A percentile compares a stretch with the other conserved stretches of the same genome.
Conservation (phyloP, 148 eudicot species). For the Bassia scoparia region DNA sequence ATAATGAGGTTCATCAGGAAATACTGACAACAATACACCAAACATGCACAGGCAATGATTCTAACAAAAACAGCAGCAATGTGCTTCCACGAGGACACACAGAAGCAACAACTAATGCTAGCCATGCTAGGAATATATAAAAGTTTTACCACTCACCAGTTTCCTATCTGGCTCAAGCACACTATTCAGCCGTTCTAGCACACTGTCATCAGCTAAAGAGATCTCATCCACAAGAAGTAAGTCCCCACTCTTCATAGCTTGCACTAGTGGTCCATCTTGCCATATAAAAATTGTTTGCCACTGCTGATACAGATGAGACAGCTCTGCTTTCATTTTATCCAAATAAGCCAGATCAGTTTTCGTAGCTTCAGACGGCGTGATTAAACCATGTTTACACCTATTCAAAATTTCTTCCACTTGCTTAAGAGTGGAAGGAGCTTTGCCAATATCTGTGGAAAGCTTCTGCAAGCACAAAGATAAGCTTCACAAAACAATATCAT, state of each 20-base stretch:
- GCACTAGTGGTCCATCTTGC: constrained; percentile 97
- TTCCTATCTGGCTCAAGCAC: constrained; percentile 97
- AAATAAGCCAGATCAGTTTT: constrained; percentile 45
- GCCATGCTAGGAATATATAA: too few species aligned
- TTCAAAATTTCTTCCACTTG: constrained; percentile 43
- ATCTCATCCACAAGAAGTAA: constrained; percentile 94
- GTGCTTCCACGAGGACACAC: neutral
- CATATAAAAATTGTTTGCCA: constrained; percentile 88
- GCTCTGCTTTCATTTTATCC: constrained; percentile 35
- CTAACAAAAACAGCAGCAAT: neutral
- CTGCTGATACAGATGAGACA: constrained; percentile 59
- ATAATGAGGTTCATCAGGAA: neutral
- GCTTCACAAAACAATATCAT: neutral
- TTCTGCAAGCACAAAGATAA: constrained; percentile 40
- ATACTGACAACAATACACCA: neutral
- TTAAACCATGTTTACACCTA: constrained; percentile 42
- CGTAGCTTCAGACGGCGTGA: constrained; percentile 40
- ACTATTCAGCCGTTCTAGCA: constrained; percentile 91
- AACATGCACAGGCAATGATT: neutral
- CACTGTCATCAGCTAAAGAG: constrained; percentile 98
- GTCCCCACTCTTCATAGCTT: constrained; percentile 90
- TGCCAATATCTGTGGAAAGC: constrained; percentile 60
- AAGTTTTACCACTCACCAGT: constrained; percentile 48
- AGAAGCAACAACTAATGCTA: neutral
- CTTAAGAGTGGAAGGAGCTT: constrained; percentile 58